Percentiles rank a stretch among this genome's conserved stretches.
phyloP scores from a whole-genome alignment of 306 rosid species.

The Cucumis hystrix region DNA sequence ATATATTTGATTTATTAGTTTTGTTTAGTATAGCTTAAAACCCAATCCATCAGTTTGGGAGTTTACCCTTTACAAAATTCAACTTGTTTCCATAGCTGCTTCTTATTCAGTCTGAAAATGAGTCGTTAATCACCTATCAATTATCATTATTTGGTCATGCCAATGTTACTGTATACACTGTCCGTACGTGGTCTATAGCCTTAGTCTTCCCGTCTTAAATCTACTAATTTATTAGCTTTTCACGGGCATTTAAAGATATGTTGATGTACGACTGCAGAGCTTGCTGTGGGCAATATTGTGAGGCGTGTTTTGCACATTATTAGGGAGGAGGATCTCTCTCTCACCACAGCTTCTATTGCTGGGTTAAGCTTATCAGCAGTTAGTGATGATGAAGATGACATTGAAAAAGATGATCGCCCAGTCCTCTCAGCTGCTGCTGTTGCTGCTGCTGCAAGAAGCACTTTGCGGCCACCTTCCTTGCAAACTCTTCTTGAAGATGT shows the following conservation, averaged over 20 bases:
- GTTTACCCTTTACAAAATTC: neutral
- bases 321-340: slow-evolving; percentile 90
- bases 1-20: neutral
- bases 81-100: neutral
- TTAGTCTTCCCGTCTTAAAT: neutral
- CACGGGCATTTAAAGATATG: neutral
- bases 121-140: neutral
- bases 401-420: slow-evolving; percentile 48
- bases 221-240: slow-evolving; percentile 1
- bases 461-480: slow-evolving; percentile 92
- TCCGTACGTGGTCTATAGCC: neutral
- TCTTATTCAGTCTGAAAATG: neutral
- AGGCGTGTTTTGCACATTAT: slow-evolving; percentile 94
- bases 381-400: slow-evolving; percentile 89
- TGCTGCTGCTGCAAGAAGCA: slow-evolving; percentile 95
- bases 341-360: slow-evolving; percentile 69
- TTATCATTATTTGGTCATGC: neutral
- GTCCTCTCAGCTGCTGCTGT: slow-evolving; percentile 77
- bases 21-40: neutral
- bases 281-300: slow-evolving; percentile 94
- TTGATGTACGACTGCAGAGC: slow-evolving; percentile 45
- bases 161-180: neutral
- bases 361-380: slow-evolving; percentile 55
- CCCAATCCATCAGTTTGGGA: neutral
- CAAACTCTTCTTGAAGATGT: slow-evolving; percentile 88